Evolutionary conservation across 2,329 filamentous ascomycete species (phyloP), one percentile per base, ranked within the genome.

Genomic region (Furcasterigmium furcatum): DNA sequence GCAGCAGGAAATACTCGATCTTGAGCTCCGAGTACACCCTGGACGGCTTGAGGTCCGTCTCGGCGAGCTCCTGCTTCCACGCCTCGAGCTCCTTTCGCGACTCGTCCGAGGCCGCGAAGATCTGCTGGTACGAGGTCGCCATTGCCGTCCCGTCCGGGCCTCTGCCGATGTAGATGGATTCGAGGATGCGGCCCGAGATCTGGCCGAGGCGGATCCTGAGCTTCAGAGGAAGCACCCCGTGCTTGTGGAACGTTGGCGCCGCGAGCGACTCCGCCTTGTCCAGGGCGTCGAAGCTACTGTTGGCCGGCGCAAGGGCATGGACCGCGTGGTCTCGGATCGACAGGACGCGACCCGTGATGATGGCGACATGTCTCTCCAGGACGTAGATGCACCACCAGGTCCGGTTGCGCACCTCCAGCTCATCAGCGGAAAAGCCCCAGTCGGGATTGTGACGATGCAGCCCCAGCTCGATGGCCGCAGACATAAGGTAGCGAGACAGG

Each of bases 311-410:
- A 1, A 55, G 48, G 7, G 55, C 53, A n/a, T 58, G 49, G 5
- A 58, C 48, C 0, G 52, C 54, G 35, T 58, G 55, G 30, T 58
- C 54, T 16, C 56, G 46, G 10, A 58, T 44, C 0, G 54, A 58
- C 4, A 58, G 39, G 9, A 57, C 55, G 3, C 54, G 51, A 9
- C 56, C 56, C 9, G 55, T 58, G 20, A 53, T 45, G 21, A 56
- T 44, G 2, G 55, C 56, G 3, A 56, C 50, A 5, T 55, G 54
- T 10, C 54, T 27, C 24, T 27, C 24, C 24, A 27, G 24, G 24
- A 27, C 24, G 22, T 58, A 57, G 4, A 53, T 39, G 22, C 51
- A 55, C 55, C 56, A 58, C 56, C 54, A 58, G 0, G 54, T 55
- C 4, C 55, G 47, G 13, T 51, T 55, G 3, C 56, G 52, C 6